Base-by-base conservation (phyloP, 1,284 basidiomycete species). In the Ceratobasidium sp. region DNA sequence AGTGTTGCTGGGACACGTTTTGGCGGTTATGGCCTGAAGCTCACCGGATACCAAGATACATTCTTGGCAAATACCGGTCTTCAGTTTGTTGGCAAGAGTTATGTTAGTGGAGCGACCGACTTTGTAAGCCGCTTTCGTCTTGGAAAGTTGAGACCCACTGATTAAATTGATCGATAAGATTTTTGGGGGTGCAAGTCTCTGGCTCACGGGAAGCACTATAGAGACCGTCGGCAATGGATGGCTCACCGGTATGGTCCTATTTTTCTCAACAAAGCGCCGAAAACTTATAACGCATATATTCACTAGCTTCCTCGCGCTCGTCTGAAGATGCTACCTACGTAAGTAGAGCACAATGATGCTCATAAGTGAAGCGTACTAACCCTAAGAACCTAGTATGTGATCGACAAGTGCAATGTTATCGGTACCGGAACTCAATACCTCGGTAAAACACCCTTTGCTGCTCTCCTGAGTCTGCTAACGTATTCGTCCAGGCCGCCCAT, bases 1-100 rank as follows among this genome's bases (percentile, higher is more conserved):
- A 79, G 79, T 44, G 79, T 81, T n/a, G 66, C 77, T n/a, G 73
- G 67, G 26, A 76, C 68, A 26, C 73, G 68, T 13, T 80, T 80
- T 61, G 80, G 73, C 17, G 78, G 79, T 17, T 81, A 81, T 44
- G 80, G 79, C 4, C 65, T 79, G 70, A 79, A 80, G 52, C 38
- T 81, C 10, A 77, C 75, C 4, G 80, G 81, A 0, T 79, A 79
- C 38, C 81, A 81, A 57, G 80, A 82, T 50, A 82, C 80, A 4
- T 65, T 81, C 15, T 66, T 80, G 23, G 80, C 81, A 13, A 80
- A 82, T 44, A 62, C 79, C 33, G 81, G 81, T 7, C 76, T 69
- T 38, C 78, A 82, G 46, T 80, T 80, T 54, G 75, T 79, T 59
- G 69, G 79, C 23, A 78, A 79, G 50, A 61, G 71, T 33, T 78